Conservation (phyloP, 1,139 yeast species). For the Saccharomycopsis hybrid region DNA sequence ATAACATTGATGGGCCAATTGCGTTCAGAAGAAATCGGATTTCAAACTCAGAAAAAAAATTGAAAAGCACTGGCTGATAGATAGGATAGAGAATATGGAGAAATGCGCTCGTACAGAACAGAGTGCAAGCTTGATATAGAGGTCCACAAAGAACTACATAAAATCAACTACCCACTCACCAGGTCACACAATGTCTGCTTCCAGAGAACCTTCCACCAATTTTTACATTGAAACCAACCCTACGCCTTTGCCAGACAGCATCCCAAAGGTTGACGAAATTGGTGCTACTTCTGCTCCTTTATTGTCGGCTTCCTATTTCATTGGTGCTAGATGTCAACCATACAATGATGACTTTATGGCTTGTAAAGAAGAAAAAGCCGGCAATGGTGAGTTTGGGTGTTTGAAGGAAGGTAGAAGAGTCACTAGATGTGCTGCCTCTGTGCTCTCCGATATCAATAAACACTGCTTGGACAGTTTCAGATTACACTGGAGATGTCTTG, state of each 20-base stretch:
- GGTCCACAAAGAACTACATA: no score
- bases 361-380: conserved; percentile 62
- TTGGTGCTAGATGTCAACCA: conserved; percentile 74
- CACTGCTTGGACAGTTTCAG: conserved; percentile 76
- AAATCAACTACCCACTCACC: no score
- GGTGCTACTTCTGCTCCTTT: conserved; percentile 92
- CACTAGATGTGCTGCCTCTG: conserved; percentile 80
- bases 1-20: no score
- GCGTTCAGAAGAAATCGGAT: no score
- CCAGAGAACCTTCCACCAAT: conserved; percentile 18
- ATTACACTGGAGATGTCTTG: conserved; percentile 78
- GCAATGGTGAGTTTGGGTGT: conserved; percentile 67
- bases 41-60: no score
- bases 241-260: conserved; percentile 58
- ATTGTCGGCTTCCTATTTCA: conserved; percentile 71
- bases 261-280: conserved; percentile 78
- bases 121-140: no score
- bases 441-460: conserved; percentile 67
- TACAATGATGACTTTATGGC: conserved; percentile 85
- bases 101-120: no score
- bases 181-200: conserved; percentile 9
- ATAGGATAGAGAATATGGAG: no score
- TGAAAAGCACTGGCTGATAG: no score
- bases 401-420: conserved; percentile 84
- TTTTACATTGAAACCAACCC: conserved; percentile 30